phyloP scores from a whole-genome alignment of 139 green algal species.

The Pseudopediastrum boryanum region DNA sequence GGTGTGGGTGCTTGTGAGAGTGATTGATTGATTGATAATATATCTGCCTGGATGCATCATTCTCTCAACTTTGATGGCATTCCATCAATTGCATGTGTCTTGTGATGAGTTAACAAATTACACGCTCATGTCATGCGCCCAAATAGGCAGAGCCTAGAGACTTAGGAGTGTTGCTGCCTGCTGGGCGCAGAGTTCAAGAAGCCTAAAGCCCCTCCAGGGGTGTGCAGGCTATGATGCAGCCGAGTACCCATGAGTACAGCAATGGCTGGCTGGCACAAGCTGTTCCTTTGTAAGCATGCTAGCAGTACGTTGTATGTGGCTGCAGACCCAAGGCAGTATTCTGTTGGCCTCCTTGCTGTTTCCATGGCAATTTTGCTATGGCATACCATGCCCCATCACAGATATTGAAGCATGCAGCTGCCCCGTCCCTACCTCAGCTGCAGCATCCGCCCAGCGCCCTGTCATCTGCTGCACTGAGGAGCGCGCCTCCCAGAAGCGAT shows the following conservation, averaged over 20 bases:
- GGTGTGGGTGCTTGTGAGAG: neutral
- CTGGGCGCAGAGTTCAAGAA: no score
- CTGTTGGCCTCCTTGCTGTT: neutral
- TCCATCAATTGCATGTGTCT: no score
- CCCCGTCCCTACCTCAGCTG: conserved; percentile 21
- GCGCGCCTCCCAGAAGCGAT: conserved; percentile 40
- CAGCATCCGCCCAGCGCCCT: conserved; percentile 31
- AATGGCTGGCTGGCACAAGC: neutral
- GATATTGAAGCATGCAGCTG: neutral
- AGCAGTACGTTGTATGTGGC: neutral
- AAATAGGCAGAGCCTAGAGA: no score
- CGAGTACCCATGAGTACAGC: no score
- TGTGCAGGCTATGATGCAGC: no score
- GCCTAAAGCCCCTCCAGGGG: no score
- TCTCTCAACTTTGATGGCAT: neutral
- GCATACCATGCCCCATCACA: neutral
- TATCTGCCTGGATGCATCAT: neutral
- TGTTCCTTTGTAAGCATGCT: neutral
- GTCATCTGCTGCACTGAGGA: conserved; percentile 35
- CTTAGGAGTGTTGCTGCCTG: no score
- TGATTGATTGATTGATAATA: neutral
- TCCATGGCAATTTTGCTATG: neutral
- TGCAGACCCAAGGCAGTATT: no score
- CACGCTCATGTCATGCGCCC: no score
- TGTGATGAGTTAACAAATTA: no score